Evolutionary conservation across 306 rosid genomes (phyloP), one percentile per base, ranked within the genome.

Genomic region (Cucurbita maxima): DNA sequence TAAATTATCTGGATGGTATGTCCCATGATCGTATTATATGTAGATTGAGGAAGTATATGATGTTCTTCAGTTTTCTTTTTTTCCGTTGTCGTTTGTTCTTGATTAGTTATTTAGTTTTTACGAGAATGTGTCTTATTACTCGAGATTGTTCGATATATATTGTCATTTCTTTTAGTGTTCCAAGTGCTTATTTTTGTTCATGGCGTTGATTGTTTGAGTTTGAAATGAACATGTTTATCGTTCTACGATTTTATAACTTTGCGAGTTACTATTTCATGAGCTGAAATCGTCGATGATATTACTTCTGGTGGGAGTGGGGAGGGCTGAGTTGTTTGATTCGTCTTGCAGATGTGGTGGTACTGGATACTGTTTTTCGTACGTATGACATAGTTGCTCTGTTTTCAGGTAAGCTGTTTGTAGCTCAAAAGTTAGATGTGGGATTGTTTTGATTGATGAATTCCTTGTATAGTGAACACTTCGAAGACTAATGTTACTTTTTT

Each of bases 381-480:
- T 9, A 10, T 58, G 45, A 58, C 55, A 6, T 74, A 40, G 6
- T 74, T 76, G 75, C 73, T 61, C 71, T 63, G 15, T 34, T 67
- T 84, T 56, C 10, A 51, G 77, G 72, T 77, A 53, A 69, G 67
- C 76, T 50, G 20, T 48, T 20, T 64, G 60, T 50, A 66, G 58
- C 40, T 58, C 5, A 16, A 73, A 61, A 40, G 13, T 56, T 66
- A 43, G 63, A 30, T 67, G 19, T 73, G 13, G 63, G 63, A 41
- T 52, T 37, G 57, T 70, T 66, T 78, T 30, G 80, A 62, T 82
- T 38, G 74, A 77, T 30, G 78, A 66, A 47, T 73, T 63, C 62
- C 75, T 79, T 71, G 19, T 61, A 15, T 45, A 79, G 80, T 64
- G 87, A 73, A 44, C 80, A 53, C 50, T 68, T 67, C 40, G 58